Conservation (phyloP, 129 eudicot species). For the Lonicera japonica region DNA sequence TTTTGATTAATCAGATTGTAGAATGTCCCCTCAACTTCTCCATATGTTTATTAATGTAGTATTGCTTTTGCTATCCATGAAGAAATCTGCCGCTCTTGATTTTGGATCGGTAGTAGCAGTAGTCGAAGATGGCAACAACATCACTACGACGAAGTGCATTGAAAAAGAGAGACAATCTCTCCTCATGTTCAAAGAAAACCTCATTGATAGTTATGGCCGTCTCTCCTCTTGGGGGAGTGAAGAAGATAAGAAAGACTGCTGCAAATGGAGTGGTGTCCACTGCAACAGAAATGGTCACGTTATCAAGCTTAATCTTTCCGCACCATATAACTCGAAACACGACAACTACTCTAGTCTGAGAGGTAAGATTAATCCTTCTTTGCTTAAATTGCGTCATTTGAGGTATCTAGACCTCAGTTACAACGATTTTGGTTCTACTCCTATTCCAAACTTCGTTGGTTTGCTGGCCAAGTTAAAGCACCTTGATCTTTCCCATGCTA, state of each 20-base stretch:
- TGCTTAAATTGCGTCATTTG: conserved; percentile 12
- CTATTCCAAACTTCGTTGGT: conserved; percentile 6
- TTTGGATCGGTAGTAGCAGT: not conserved
- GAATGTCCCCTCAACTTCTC: not conserved
- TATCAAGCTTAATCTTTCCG: not conserved
- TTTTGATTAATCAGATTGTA: not conserved
- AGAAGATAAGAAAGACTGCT: conserved; percentile 3
- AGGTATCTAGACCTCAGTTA: not conserved
- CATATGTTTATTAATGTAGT: too few species aligned
- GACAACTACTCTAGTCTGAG: not conserved
- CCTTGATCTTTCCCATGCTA: conserved; percentile 22
- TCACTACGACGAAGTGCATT: not conserved
- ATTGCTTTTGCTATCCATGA: not conserved
- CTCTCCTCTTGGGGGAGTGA: conserved; percentile 11
- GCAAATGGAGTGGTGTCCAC: conserved; percentile 13
- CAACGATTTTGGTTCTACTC: not conserved
- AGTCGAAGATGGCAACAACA: not conserved
- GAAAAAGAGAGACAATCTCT: conserved; percentile 10
- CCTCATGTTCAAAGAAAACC: not conserved
- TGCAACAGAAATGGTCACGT: conserved; percentile 4
- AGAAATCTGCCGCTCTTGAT: not conserved
- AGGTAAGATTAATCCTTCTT: conserved; percentile 11
- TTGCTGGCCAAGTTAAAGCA: conserved; percentile 11
- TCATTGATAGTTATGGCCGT: not conserved
- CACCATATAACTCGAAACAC: too few species aligned